Percentiles rank a stretch among this genome's conserved stretches.
These are phyloP conservation scores for Ogataea methanolica DNA, from an alignment of 805 yeast species.

Conservation along the genomic window DNA sequence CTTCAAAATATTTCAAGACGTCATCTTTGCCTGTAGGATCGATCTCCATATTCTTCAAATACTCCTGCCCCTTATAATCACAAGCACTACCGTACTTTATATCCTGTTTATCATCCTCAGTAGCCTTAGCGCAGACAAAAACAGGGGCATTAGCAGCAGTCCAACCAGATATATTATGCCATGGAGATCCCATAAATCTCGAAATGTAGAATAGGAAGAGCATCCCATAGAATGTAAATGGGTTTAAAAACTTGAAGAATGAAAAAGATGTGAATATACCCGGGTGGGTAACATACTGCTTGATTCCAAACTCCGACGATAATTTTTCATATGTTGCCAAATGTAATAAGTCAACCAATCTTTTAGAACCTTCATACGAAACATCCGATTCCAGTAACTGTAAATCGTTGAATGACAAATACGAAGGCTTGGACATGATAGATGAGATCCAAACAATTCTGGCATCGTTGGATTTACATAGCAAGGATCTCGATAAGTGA, in stretches of 20 bases:
- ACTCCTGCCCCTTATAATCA: slow-evolving; percentile 59
- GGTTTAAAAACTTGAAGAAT: slow-evolving; percentile 68
- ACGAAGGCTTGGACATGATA: slow-evolving; percentile 71
- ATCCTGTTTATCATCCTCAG: slow-evolving; percentile 41
- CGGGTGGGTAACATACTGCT: slow-evolving; percentile 82
- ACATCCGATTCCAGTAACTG: slow-evolving; percentile 58
- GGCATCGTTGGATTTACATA: slow-evolving; percentile 40
- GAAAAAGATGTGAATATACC: slow-evolving; percentile 88
- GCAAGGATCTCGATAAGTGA: slow-evolving; percentile 52
- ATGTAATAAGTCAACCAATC: slow-evolving; percentile 81
- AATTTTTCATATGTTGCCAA: slow-evolving; percentile 57
- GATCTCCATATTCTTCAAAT: slow-evolving; percentile 49
- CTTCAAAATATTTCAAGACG: slow-evolving; percentile 59
- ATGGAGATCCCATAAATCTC: slow-evolving; percentile 74
- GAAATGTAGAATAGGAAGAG: slow-evolving; percentile 76
- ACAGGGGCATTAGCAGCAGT: slow-evolving; percentile 86
- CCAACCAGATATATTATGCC: slow-evolving; percentile 87
- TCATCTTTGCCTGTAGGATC: slow-evolving; percentile 63
- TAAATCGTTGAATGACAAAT: slow-evolving; percentile 69
- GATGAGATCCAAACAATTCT: slow-evolving; percentile 83
- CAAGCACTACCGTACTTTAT: slow-evolving; percentile 74
- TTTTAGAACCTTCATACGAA: slow-evolving; percentile 90
- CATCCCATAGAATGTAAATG: slow-evolving; percentile 85
- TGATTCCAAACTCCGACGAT: slow-evolving; percentile 45
- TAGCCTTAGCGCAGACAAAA: slow-evolving; percentile 53